Base-by-base conservation (phyloP, 768 basidiomycete species). In the Suillus placidus region DNA sequence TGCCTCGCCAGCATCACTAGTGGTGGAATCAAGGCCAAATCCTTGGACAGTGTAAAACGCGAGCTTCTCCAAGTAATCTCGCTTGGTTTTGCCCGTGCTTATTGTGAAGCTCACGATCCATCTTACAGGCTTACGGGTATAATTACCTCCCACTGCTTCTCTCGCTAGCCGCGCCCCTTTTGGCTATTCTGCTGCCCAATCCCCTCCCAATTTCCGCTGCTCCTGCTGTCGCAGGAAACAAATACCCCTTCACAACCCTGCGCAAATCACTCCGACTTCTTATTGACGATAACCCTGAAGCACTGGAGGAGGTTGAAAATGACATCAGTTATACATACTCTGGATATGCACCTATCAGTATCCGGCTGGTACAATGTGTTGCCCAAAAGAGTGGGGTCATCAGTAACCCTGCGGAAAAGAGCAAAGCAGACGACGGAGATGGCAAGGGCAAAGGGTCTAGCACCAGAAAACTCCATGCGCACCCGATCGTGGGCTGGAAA, bases 251-350 rank as follows among this genome's bases (percentile, higher is more conserved):
- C 76, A 72, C 83, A 10, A 65, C 81, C 8, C 78, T 96, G 32
- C 87, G 96, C 57, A 97, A 96, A 77, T 87, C 90, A 0, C 83
- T 99, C 8, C 88, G 95, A 35, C 85, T 99, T n/a, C 83, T 99
- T 18, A 94, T 97, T 72, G 97, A 99, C 69, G 94, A 95, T 66
- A 88, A 81, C 66, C 83, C 85, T 56, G 92, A 93, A 70, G 87
- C 87, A 10, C 77, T 90, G 35, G 92, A 91, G 67, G 91, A 92
- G 72, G 84, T 91, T 40, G 95, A 97, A 73, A 94, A 94, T 73
- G 97, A 99, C 76, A 93, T 98, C 76, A 90, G 93, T 67, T 99
- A 93, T 75, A 93, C 94, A 42, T 99, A 97, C 79, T 97, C 95
- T 1, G 97, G 97, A 23, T 99, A 95, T 76, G 97, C 97, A 1